Conservation (phyloP, 1,284 basidiomycete genomes). For the Porodaedalea pini region DNA sequence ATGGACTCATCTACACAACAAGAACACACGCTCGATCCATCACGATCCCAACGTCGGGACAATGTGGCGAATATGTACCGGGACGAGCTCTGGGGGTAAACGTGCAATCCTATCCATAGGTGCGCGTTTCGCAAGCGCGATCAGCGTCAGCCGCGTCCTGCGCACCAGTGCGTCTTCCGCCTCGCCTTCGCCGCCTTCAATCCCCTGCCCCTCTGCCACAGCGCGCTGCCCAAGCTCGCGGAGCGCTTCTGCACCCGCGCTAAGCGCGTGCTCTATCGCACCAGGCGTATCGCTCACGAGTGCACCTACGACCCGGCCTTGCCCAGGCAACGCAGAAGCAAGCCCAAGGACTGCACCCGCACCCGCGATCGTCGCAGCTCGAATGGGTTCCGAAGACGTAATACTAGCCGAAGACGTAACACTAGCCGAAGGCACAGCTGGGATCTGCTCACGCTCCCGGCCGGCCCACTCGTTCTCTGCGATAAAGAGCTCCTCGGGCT, state of each 20-base stretch:
- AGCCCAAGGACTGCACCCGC: slow-evolving; percentile 1
- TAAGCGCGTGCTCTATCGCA: slow-evolving; percentile 49
- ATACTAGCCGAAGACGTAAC: slow-evolving; percentile 28
- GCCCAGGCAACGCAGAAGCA: slow-evolving; percentile 1
- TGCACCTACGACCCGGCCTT: background rate
- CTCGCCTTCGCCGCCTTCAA: slow-evolving; percentile 19
- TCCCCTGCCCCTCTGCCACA: slow-evolving; percentile 7
- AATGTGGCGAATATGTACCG: slow-evolving; percentile 57
- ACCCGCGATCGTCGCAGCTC: slow-evolving; percentile 30
- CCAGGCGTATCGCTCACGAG: slow-evolving; percentile 40
- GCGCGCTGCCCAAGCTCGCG: slow-evolving; percentile 31
- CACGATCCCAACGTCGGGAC: slow-evolving; percentile 40
- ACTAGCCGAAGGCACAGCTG: background rate
- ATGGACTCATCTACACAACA: background rate
- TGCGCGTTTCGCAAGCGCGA: slow-evolving; percentile 69
- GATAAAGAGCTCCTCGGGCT: slow-evolving; percentile 58
- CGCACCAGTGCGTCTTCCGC: slow-evolving; percentile 49
- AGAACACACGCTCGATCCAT: slow-evolving; percentile 4
- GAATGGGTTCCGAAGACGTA: slow-evolving; percentile 22
- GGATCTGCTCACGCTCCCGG: slow-evolving; percentile 21
- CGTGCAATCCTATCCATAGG: slow-evolving; percentile 66
- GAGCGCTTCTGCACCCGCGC: slow-evolving; percentile 46
- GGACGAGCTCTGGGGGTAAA: slow-evolving; percentile 62
- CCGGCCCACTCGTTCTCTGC: slow-evolving; percentile 61
- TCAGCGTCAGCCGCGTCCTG: slow-evolving; percentile 61